Base-by-base conservation (phyloP, 1,284 basidiomycete genomes). In the Rhizoctonia solani region DNA sequence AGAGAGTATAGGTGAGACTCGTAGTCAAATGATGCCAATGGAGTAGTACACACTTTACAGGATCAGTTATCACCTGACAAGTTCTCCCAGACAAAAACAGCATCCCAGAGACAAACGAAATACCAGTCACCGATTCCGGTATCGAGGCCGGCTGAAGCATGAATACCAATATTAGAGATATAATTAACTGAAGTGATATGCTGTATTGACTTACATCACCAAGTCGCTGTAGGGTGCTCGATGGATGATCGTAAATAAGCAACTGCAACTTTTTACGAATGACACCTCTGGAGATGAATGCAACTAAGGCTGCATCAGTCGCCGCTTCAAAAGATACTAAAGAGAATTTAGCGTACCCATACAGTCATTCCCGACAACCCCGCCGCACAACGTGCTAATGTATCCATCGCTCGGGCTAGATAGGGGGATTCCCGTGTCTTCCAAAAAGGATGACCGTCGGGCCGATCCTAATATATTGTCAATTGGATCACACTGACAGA, bases 181-280 rank as follows among this genome's bases (percentile, higher is more conserved):
- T 39, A 39, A 39, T 39, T 8, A 39, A n/a, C n/a, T 16, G 37
- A 8, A 8, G 37, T 23, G 19, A 16, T 8, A 34, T 46, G 8
- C 16, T 14, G 13, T 6, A 19, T 27, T 1, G 14, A 8, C 56
- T 29, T 25, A 61, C 56, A 42, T 61, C 56, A 11, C 56, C 42
- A n/a, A 49, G 32, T 19, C n/a, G 42, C 16, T 50, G 41, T 23
- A 61, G n/a, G 25, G 44, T 21, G 41, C n/a, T 23, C 13, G 42
- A 47, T 4, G 46, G 21, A 30, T 5, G 5, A 19, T 49, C 32
- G 14, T 61, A 61, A 23, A 49, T 21, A 23, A 47, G 46, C 8
- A 61, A 4, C 14, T 61, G 56, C 16, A 61, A n/a, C n/a, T 44
- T 44, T 19, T 49, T 61, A 5, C 56, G 44, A 32, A 61, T 49